phyloP scores from a whole-genome alignment of 148 eudicot genomes.

The Agrostemma githago region DNA sequence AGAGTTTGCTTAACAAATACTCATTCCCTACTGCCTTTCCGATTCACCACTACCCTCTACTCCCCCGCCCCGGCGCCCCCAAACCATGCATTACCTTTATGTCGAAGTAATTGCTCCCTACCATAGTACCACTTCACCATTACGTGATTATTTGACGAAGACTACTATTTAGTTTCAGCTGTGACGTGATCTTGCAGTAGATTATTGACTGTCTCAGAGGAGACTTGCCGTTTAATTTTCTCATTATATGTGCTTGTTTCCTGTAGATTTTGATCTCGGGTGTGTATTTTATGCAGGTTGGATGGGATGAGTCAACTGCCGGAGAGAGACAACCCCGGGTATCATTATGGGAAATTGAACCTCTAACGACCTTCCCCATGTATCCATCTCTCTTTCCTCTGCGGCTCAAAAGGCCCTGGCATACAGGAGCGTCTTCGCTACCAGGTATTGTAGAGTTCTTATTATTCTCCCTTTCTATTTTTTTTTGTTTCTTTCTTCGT shows the following conservation, averaged over 20 bases:
- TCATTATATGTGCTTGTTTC: neutral
- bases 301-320: constrained; percentile 99
- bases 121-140: neutral
- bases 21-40: too few species aligned
- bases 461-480: neutral
- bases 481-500: neutral
- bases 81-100: too few species aligned
- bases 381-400: constrained; percentile 95
- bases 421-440: constrained; percentile 81
- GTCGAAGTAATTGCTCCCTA: too few species aligned
- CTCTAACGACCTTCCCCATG: constrained; percentile 96
- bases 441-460: constrained; percentile 45
- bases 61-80: too few species aligned
- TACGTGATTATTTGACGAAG: neutral
- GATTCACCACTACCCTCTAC: too few species aligned
- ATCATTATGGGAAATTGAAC: constrained; percentile 97
- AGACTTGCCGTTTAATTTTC: neutral
- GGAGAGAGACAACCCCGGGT: constrained; percentile 98
- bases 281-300: constrained; percentile 53
- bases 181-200: neutral
- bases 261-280: neutral
- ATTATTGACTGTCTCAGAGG: neutral
- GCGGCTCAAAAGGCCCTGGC: constrained; percentile 92
- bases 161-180: neutral
- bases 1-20: neutral